Base-by-base conservation (phyloP, 768 basidiomycete species). In the Paxillus rubicundulus region DNA sequence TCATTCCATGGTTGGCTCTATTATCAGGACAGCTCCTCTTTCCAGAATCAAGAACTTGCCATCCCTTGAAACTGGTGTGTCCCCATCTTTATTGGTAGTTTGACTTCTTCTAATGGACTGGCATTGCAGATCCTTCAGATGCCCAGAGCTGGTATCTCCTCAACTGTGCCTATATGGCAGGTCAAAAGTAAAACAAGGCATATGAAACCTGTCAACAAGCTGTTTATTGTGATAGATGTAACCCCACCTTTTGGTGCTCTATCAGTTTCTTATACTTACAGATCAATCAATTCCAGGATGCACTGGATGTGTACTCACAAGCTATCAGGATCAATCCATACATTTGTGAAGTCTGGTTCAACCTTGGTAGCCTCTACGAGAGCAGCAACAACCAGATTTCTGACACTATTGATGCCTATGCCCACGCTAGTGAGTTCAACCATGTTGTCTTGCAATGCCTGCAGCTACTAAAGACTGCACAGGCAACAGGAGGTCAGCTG, bases 121-220 rank as follows among this genome's bases (percentile, higher is more conserved):
- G 40, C 41, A 32, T 20, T 30, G 16, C n/a, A 95, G 97, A 98
- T 72, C 85, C 92, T n/a, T 81, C 87, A 7, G 21, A 99, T 67
- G 92, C 97, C 14, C 96, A 98, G 72, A 95, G 91, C 63, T 99
- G 97, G 96, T 99, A 98, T 72, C 83, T 98, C 38, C 86, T 98
- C 56, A 96, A 96, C 49, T 91, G 96, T 56, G 96, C 96, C 1
- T 98, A 94, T 71, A 98, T 98, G 94, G 92, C 94, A 16, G 93
- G 92, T 14, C 92, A 92, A 70, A 96, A 98, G 69, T 98, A 98
- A 75, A 98, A 97, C 79, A 98, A 98, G 69, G 97, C 97, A 16
- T 98, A 99, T 73, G 96, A 99, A 70, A 95, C 95, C 0, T 98
- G 98, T 68, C 97, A 99, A 63, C 97, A 99, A 70, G 96, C 97